phyloP scores from a whole-genome alignment of 139 green algal genomes.

The Penium margaritaceum region DNA sequence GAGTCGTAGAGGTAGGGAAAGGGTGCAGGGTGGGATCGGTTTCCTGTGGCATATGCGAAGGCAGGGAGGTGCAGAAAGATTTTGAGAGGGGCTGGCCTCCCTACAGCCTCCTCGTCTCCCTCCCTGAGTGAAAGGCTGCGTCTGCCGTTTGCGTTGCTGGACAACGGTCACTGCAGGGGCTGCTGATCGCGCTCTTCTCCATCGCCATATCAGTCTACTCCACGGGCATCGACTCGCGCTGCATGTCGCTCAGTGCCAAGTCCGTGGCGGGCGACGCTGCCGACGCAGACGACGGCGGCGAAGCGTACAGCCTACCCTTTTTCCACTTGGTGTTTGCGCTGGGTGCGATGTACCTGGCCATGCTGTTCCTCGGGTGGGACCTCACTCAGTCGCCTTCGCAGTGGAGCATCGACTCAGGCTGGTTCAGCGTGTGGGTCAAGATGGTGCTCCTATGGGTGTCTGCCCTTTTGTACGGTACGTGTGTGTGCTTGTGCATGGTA shows the following conservation, averaged over 20 bases:
- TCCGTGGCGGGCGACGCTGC: too few relatives aligned
- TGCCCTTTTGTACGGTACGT: slow-evolving; percentile 60
- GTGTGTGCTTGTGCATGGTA: neutral
- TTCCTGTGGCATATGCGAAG: too few relatives aligned
- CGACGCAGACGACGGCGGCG: too few relatives aligned
- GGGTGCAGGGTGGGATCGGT: too few relatives aligned
- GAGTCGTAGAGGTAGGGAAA: too few relatives aligned
- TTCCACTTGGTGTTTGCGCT: slow-evolving; percentile 95
- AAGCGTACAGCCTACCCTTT: too few relatives aligned
- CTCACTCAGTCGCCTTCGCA: slow-evolving; percentile 20
- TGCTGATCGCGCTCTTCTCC: slow-evolving; percentile 27
- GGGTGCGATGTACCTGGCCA: slow-evolving; percentile 86
- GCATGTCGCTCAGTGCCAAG: slow-evolving; percentile 21
- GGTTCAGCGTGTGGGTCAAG: slow-evolving; percentile 91
- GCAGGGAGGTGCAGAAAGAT: too few relatives aligned
- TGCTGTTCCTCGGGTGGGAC: slow-evolving; percentile 91
- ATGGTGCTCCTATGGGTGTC: slow-evolving; percentile 62
- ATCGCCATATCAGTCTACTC: slow-evolving; percentile 33
- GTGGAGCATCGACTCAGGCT: slow-evolving; percentile 86
- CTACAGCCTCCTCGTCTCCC: too few relatives aligned
- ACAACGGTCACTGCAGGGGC: too few relatives aligned
- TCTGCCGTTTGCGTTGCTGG: too few relatives aligned
- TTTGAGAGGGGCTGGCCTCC: too few relatives aligned
- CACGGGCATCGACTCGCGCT: slow-evolving; percentile 19
- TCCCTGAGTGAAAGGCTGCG: too few relatives aligned